A percentile compares a stretch with the other conserved stretches of the same genome.
These are phyloP conservation scores for Heracleum sosnowskyi DNA, from an alignment of 129 eudicot genomes.

Conservation along the genomic window DNA sequence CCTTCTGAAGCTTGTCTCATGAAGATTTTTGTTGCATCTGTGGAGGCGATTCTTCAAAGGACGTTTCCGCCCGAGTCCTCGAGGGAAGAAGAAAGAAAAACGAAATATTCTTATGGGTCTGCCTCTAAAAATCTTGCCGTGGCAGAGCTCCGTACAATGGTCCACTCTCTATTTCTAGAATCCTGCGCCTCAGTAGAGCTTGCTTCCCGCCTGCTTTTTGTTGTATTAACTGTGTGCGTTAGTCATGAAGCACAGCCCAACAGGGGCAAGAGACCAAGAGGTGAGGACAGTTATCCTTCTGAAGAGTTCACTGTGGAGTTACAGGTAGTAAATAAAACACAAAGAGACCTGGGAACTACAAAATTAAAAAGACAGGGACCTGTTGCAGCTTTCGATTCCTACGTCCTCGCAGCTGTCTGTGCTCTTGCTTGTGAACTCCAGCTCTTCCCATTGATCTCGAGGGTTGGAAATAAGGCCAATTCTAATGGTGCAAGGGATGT, in stretches of 20 bases:
- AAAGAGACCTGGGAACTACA: conserved; percentile 27
- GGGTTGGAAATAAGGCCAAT: conserved; percentile 28
- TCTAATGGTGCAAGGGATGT: conserved; percentile 13
- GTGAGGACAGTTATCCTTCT: conserved; percentile 28
- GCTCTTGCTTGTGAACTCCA: conserved; percentile 89
- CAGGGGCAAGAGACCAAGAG: conserved; percentile 58
- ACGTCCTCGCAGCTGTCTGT: conserved; percentile 88
- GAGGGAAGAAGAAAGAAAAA: conserved; percentile 47
- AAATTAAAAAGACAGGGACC: conserved; percentile 62
- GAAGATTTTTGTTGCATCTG: conserved; percentile 95
- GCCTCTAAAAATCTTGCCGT: conserved; percentile 93
- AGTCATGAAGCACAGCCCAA: conserved; percentile 85
- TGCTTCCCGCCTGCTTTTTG: conserved; percentile 89
- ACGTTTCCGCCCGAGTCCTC: conserved; percentile 79
- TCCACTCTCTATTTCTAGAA: conserved; percentile 81
- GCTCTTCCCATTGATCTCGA: conserved; percentile 63
- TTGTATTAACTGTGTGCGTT: conserved; percentile 89
- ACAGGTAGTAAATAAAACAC: conserved; percentile 22
- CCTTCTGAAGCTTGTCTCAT: conserved; percentile 97
- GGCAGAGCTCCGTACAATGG: conserved; percentile 99
- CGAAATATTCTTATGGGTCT: conserved; percentile 49
- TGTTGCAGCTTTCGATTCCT: conserved; percentile 90
- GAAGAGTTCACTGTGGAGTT: conserved; percentile 24
- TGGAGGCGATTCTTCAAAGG: conserved; percentile 84
- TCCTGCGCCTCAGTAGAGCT: conserved; percentile 80